Base-by-base conservation (phyloP, 2,329 filamentous ascomycete species). In the Fusarium sp. region DNA sequence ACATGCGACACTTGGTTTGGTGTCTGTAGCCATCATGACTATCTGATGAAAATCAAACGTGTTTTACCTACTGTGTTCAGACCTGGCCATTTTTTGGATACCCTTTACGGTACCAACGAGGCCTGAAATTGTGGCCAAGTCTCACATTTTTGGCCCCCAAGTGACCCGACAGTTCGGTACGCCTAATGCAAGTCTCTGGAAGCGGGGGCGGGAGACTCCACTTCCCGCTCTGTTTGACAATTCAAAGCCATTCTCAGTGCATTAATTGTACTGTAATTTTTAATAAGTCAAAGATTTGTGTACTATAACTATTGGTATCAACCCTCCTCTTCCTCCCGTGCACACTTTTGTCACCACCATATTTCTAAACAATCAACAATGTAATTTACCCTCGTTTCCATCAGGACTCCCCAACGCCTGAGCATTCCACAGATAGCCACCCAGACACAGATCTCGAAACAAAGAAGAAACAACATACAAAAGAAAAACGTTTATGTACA, bases 11-110 rank as follows among this genome's bases (percentile, higher is more conserved):
- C 24, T 18, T 41, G 27, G 44, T 27, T 51, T 44, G 29, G 32
- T 34, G 25, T 46, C 24, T 14, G 4, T 40, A 60, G 7, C 20
- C 20, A 12, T 32, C 16, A 41, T 53, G 11, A 10, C 18, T 25
- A 41, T 20, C 16, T 6, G 12, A n/a, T 29, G 24, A 69, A 69
- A 69, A 68, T 69, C 65, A 69, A 69, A 69, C 59, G 48, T 27
- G 51, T 44, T 60, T n/a, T 25, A 30, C 14, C 34, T 9, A 18
- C 20, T 10, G 11, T 9, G 8, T 24, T 11, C 37, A 30, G 45
- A 44, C 40, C 49, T 37, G 44, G 42, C 25, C n/a, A n/a, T 30
- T 60, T 44, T 56, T 27, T 65, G 60, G 57, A 44, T 54, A 48
- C 59, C 30, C 52, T 68, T 64, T 49, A 37, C 47, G 58, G 47